These are phyloP conservation scores for Avena atlantica DNA, from an alignment of 176 grass and related monocot species.

Conservation along the genomic window DNA sequence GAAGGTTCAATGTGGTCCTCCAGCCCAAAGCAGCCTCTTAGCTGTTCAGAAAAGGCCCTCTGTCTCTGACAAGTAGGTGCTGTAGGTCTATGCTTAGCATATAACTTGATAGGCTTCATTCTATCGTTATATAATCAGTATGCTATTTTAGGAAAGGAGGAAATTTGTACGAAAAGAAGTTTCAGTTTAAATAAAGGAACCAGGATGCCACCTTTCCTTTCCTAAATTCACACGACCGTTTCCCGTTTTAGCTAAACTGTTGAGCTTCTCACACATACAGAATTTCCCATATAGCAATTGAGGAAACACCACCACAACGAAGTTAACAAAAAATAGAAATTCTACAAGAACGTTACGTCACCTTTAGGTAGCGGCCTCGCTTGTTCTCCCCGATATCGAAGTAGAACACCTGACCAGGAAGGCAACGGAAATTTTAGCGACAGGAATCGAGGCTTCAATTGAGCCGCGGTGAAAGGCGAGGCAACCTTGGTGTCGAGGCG, in stretches of 20 bases:
- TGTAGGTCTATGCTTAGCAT: background rate
- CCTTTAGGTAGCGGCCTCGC: slow-evolving; percentile 98
- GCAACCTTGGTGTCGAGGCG: slow-evolving; percentile 84
- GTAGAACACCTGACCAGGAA: slow-evolving; percentile 74
- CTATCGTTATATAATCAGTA: slow-evolving; percentile 10
- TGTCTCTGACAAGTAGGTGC: slow-evolving; percentile 29
- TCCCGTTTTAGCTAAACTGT: slow-evolving; percentile 11
- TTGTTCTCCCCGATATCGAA: slow-evolving; percentile 98
- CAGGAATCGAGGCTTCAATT: background rate
- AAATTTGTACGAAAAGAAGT: slow-evolving; percentile 19
- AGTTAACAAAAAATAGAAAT: slow-evolving; percentile 4
- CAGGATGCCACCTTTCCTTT: slow-evolving; percentile 10
- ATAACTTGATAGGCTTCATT: slow-evolving; percentile 13
- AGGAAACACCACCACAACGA: background rate
- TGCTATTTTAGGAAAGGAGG: slow-evolving; percentile 29
- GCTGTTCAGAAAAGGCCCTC: slow-evolving; percentile 14
- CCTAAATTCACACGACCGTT: slow-evolving; percentile 2
- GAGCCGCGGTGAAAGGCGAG: background rate
- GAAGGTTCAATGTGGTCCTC: slow-evolving; percentile 27
- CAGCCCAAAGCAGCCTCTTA: slow-evolving; percentile 4
- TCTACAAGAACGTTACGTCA: slow-evolving; percentile 22
- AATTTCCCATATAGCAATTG: slow-evolving; percentile 30
- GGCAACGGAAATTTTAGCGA: slow-evolving; percentile 39
- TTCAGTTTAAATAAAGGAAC: background rate
- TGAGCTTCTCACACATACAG: background rate